Conservation (phyloP, 2,329 filamentous ascomycete species). For the Metarhizium robertsii region DNA sequence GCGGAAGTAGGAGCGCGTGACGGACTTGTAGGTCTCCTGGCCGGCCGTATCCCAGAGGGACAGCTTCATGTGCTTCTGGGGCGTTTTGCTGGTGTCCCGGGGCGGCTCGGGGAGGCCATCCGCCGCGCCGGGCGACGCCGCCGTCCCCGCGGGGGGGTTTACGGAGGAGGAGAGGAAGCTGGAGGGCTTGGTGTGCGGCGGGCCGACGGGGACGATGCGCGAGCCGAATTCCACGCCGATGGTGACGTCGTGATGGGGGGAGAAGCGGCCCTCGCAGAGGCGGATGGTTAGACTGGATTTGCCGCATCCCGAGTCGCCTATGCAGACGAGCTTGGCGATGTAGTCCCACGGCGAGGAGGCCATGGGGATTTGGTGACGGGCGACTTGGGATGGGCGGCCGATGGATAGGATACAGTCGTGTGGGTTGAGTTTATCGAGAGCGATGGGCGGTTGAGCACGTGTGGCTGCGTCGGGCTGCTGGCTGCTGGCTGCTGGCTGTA, state of each 20-base stretch:
- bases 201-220: slow-evolving; percentile 82
- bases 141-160: slow-evolving; percentile 4
- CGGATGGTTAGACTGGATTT: slow-evolving; percentile 93
- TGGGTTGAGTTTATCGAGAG: no score
- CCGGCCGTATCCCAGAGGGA: slow-evolving; percentile 94
- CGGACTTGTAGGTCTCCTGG: slow-evolving; percentile 95
- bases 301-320: slow-evolving; percentile 92
- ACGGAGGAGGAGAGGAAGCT: slow-evolving; percentile 15
- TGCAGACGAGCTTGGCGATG: slow-evolving; percentile 96
- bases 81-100: slow-evolving; percentile 25
- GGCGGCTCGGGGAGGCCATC: slow-evolving; percentile 46
- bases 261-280: slow-evolving; percentile 93
- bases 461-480: not conserved
- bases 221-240: slow-evolving; percentile 96
- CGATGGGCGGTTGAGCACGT: not conserved
- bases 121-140: slow-evolving; percentile 2
- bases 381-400: no score
- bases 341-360: slow-evolving; percentile 81
- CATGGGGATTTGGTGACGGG: slow-evolving; percentile 27
- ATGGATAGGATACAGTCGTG: no score
- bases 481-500: no score
- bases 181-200: slow-evolving; percentile 53
- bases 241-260: slow-evolving; percentile 89
- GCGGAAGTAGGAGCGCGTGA: slow-evolving; percentile 88
- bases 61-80: slow-evolving; percentile 80